Percentiles rank a stretch among this genome's conserved stretches.
Evolutionary conservation across 441 rosid species (phyloP).

Genomic region (Gossypium gossypioides): DNA sequence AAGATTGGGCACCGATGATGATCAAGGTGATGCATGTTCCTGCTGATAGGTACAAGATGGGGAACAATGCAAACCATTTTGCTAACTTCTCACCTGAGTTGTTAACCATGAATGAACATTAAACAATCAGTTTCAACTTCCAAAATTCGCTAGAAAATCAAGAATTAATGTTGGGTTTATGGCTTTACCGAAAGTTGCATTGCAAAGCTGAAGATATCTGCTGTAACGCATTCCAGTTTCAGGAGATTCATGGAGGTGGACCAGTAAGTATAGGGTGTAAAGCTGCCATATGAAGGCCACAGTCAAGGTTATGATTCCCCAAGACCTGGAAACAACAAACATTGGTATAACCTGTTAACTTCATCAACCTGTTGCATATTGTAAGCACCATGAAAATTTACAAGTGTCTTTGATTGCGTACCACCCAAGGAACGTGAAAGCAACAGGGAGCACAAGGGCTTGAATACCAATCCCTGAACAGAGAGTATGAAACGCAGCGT

Average conservation of each 20-base stretch:
- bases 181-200: constrained; percentile 45
- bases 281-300: constrained; percentile 70
- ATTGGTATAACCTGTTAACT: neutral
- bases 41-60: constrained; percentile 62
- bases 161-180: neutral
- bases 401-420: constrained; percentile 1
- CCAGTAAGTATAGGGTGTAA: constrained; percentile 62
- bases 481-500: constrained; percentile 60
- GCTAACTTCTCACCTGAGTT: constrained; percentile 51
- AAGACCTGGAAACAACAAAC: constrained; percentile 33
- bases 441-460: constrained; percentile 62
- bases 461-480: constrained; percentile 63
- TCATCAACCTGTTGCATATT: neutral
- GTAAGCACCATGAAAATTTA: neutral
- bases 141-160: neutral
- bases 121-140: neutral
- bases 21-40: constrained; percentile 66
- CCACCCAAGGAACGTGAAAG: constrained; percentile 62
- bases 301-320: constrained; percentile 56
- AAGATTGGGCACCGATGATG: constrained; percentile 58
- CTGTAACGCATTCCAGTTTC: constrained; percentile 59
- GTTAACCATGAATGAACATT: neutral
- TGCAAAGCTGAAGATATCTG: constrained; percentile 60
- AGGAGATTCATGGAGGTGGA: constrained; percentile 65
- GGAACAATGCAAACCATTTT: constrained; percentile 49